Base-by-base conservation (phyloP, 225 moss, liverwort and hornwort genomes). In the Antitrichia curtipendula region DNA sequence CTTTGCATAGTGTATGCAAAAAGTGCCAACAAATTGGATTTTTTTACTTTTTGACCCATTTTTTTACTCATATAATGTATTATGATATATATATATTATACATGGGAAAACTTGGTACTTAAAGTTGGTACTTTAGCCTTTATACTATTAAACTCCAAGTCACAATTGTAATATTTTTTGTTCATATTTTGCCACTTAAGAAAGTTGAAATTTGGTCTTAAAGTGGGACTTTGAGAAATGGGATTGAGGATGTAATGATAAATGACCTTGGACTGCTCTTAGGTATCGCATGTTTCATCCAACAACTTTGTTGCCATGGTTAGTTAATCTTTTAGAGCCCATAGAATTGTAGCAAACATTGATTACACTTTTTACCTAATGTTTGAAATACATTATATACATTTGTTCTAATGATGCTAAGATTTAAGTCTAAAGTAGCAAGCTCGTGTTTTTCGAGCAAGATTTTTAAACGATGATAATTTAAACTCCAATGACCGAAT, bases 91-190 rank as follows among this genome's bases (percentile, higher is more conserved):
- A 6, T n/a, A 3, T 36, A 19, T 36, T 36, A 21, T 20, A n/a
- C 2, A 62, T 31, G 16, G 3, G 5, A 65, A 36, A 10, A 10
- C 3, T 65, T 65, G 10, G 36, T 41, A 15, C 3, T 70, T 12
- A 8, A 7, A 23, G 5, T 25, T 8, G 5, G 5, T 1, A 25
- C 25, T 25, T 41, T 0, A 70, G 0, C 2, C 15, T 70, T 41
- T 0, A 41, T 3, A 10, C 9, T 43, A 16, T 43, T 0, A 27
- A 43, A 27, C 16, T 71, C 7, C 3, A 41, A 41, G 15, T 14
- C 5, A 41, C 3, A 70, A 7, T 25, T 70, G 1, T 43, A 5
- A 16, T 27, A 9, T 27, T 71, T 62, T 70, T 27, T 5, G 13
- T 27, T 27, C 8, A 43, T 43, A 4, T 9, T 71, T 5, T 16